Base-by-base conservation (phyloP, 768 basidiomycete species). In the Lentinula raphanica region DNA sequence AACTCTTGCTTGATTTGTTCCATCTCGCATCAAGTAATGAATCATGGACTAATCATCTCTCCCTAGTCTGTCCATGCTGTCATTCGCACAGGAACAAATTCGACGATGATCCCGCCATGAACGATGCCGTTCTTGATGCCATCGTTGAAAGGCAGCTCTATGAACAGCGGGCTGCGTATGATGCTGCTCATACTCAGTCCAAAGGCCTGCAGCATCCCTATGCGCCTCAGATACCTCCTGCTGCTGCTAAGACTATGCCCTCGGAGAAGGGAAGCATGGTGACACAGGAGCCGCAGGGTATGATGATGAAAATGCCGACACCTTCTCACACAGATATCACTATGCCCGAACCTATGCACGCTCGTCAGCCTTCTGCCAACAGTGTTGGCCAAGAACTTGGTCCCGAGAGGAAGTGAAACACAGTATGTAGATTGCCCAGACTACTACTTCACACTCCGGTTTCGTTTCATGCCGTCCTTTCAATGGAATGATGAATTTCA, bases 121-220 rank as follows among this genome's bases (percentile, higher is more conserved):
- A 39, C 3, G 25, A 53, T 15, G 17, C 51, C 7, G 51, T 39
- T 13, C 25, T 53, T 5, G 51, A 53, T 39, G 51, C 51, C 13
- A 53, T 53, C 1, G 51, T 53, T 6, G 51, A 53, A 53, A 53
- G 51, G 36, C 51, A 53, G 25, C 8, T 53, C 36, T 53, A 53
- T 15, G 51, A 53, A 25, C 51, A 53, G 17, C 32, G 51, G 36
- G 51, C 51, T 27, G 51, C 51, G 21, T 53, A 25, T 19, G 38
- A 32, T 15, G 51, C 51, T 27, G 51, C 51, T 25, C 32, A 50
- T 50, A 4, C 32, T 36, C 23, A 23, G 13, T 53, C 36, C 13
- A 12, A n/a, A 15, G 23, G 36, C 23, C 36, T 39, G 11, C 36
- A 8, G 5, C 51, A 53, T 53, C 51, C 38, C 11, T 53, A 53